Evolutionary conservation across 495 filamentous ascomycete genomes (phyloP), one percentile per base, ranked within the genome.

Genomic region (Aspergillus affinis): DNA sequence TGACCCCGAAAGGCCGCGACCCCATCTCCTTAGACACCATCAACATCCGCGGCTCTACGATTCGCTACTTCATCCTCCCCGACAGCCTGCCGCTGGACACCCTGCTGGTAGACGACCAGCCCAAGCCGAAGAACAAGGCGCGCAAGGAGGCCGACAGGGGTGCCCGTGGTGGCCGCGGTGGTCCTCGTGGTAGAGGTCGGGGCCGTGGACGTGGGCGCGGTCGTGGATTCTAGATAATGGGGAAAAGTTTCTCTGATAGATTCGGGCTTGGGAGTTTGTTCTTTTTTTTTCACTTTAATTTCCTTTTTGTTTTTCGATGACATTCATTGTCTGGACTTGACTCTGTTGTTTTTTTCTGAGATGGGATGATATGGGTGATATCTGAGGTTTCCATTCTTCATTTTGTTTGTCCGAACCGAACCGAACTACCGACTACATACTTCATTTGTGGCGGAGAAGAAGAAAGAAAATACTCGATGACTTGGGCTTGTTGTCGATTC

Each of bases 81-180:
- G 94, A 98, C 76, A 93, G 88, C 51, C 83, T 98, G 57, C 94
- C 93, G 18, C 83, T 98, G 49, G 94, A 98, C 71, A 95, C 93
- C 15, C 83, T 98, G 32, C 80, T 98, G 15, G 91, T 98, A 58
- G 94, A 98, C 68, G 94, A 98, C 73, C 86, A 91, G 55, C 91
- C 93, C 32, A 98, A 98, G 79, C 93, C 94, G 52, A 98, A 98
- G 87, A 98, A 98, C 76, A 98, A 98, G 86, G 93, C 94, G 29
- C 81, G 94, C 68, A 98, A 98, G 82, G 95, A 98, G 76, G 81
- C 86, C 29, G 89, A 90, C 64, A 77, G 85, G 55, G 87, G 88
- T 21, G 79, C 86, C 17, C 82, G 86, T 61, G 84, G 86, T 50
- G 78, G 82, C 59, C 81, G 83, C 51, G 74, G 82, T 46, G 78